Base-by-base conservation (phyloP, 441 rosid genomes). In the Pelargonium citronellum region DNA sequence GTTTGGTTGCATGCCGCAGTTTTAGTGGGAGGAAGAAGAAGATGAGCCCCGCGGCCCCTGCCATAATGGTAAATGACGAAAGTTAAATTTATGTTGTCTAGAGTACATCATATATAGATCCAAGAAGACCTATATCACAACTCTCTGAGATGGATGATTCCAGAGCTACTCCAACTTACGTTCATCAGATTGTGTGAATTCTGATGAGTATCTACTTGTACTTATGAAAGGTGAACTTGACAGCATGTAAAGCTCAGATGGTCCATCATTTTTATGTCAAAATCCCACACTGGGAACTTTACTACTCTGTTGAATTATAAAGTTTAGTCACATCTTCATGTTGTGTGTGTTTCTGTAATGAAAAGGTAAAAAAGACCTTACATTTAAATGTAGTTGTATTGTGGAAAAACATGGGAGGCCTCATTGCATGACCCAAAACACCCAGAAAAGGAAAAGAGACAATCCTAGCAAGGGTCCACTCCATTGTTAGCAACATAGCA, bases 11-110 rank as follows among this genome's bases (percentile, higher is more conserved):
- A 0, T 83, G 88, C 79, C 78, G 81, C 70, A 83, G 80, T 78
- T 86, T 85, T 64, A 81, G 76, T 34, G 89, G 82, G 70, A 87
- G 90, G 85, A 88, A 82, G 89, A 84, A 81, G 85, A 78, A 80
- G 87, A 83, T 58, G 64, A 58, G 73, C 68, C 81, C 81, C 70
- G 85, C 86, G 0, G 30, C 64, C 10, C 30, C 64, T 58, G 13
- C 86, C 1, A 49, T 70, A 27, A 74, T 68, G 75, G 86, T 82
- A 69, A 74, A 80, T 76, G 85, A 74, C 63, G 68, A 83, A 76
- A 17, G 39, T 70, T 4, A 70, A 81, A 12, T 34, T 67, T 60
- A n/a, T 5, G 20, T 7, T 58, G 60, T 77, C 55, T 61, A 55
- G 43, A 24, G 34, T 24, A 19, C 8, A 24, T 7, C 64, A 12